Base-by-base conservation (phyloP, 73 alveolate genomes). In the Durusdinium trenchii region DNA sequence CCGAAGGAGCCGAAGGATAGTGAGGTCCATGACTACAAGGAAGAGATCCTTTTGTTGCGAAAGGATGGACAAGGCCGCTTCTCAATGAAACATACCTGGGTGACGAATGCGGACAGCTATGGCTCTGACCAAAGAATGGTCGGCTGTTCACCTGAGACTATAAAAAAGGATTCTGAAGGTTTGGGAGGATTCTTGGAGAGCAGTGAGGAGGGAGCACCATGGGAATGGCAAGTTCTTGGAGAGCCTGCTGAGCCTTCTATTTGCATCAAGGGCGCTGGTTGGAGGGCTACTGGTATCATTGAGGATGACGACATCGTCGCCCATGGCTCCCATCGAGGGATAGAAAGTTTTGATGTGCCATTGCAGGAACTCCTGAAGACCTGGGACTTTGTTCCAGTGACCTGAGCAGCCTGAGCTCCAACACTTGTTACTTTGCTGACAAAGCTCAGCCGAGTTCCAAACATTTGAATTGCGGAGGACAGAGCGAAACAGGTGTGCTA, bases 1-100 rank as follows among this genome's bases (percentile, higher is more conserved):
- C 83, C 83, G 83, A 69, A 35, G 83, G 45, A 69, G 47, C 46
- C 12, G 38, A 16, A n/a, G 83, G 30, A 23, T 1, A 32, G 30
- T 23, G 83, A 69, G 38, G 20, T 69, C 83, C 83, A 69, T n/a
- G 83, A 69, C 83, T 69, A 69, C 83, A 69, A 69, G 83, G 83
- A 69, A n/a, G 83, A 69, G 83, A 69, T 69, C 83, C 45, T 69
- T 20, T 42, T 69, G 36, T 69, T 69, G 83, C 38, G 83, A n/a
- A 69, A 69, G 43, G 83, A 69, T 3, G 83, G 83, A n/a, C 83
- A 30, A 69, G 83, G 83, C 43, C 83, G 83, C 1, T 69, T 69
- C 43, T 30, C 36, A 4, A 69, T 1, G 43, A 12, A 69, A 30
- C 83, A 69, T n/a, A 69, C 46, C 83, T 69, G 83, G 83, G 73